Evolutionary conservation across 23 red algal genomes (phyloP), one percentile per base, ranked within the genome.

Genomic region (Gracilaria gracilis): DNA sequence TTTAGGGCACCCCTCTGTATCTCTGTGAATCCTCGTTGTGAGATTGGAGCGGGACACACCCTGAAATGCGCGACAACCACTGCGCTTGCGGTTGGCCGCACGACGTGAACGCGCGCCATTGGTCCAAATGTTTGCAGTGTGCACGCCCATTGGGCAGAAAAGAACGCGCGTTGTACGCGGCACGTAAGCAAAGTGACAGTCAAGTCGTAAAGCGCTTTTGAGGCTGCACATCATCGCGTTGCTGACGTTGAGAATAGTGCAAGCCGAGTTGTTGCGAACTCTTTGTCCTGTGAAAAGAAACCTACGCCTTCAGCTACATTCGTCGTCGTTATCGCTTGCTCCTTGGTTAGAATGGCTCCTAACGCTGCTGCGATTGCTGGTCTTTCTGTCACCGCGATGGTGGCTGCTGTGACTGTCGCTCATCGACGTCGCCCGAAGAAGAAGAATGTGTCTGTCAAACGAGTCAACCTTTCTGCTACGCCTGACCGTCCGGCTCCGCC

Each of bases 331-430:
- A 15, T 20, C 17, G 17, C 8, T 46, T 46, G 4, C 42, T 46
- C 42, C 1, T 15, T 19, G 51, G 9, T 20, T 15, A 9, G 1
- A 15, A 67, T 67, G 62, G 62, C 62, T 67, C 62, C 62, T 13
- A 67, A 67, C 62, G 62, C 62, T 36, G 62, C 62, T 14, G 62
- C 62, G 27, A 67, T 67, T 33, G 62, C 62, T 2, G 62, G 62
- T 24, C 14, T 67, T 24, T 67, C 62, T 36, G 62, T 67, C 62
- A 67, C 62, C 2, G 62, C 62, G 1, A 24, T 36, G 20, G 62
- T 67, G 62, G 62, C 62, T 21, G 62, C 33, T 24, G 62, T 67
- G 28, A 33, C 62, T 24, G 33, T 67, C 62, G 62, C 16, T 21
- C 9, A 31, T 33, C 28, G 62, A 2, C 62, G 62, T 67, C 62